phyloP scores from a whole-genome alignment of 495 filamentous ascomycete species.

The Lophium mytilinum region DNA sequence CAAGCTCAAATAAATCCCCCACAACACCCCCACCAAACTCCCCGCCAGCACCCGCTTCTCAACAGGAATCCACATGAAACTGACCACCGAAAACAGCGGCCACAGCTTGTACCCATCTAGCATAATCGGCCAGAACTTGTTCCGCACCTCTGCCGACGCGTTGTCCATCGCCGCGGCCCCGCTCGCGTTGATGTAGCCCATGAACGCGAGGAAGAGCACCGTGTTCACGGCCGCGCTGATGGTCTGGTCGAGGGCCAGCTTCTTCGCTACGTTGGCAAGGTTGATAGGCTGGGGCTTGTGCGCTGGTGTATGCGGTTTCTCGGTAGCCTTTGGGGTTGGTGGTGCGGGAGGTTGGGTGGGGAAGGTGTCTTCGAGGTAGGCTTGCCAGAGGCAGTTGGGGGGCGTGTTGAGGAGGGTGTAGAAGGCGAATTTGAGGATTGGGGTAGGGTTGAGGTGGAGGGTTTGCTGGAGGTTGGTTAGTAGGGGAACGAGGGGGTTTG shows the following conservation, averaged over 20 bases:
- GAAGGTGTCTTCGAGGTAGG: constrained; percentile 46
- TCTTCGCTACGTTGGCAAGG: constrained; percentile 59
- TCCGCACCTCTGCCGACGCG: constrained; percentile 27
- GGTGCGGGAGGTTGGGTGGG: constrained; percentile 36
- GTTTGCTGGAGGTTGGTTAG: constrained; percentile 35
- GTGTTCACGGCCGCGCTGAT: constrained; percentile 71
- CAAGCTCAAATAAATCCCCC: constrained; percentile 77
- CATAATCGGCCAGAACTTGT: constrained; percentile 60
- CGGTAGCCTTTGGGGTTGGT: background rate
- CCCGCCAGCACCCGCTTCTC: constrained; percentile 69
- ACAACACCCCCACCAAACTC: constrained; percentile 69
- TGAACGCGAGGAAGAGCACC: constrained; percentile 57
- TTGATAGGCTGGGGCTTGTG: constrained; percentile 5
- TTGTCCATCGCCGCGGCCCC: background rate
- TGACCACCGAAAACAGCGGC: constrained; percentile 70
- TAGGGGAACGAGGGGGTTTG: background rate
- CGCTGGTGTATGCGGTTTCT: constrained; percentile 6
- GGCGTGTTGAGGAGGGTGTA: constrained; percentile 71
- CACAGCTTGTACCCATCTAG: constrained; percentile 72
- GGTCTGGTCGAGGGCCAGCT: constrained; percentile 78
- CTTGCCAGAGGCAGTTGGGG: constrained; percentile 83
- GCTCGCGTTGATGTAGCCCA: constrained; percentile 34
- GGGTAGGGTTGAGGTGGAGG: constrained; percentile 48
- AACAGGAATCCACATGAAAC: constrained; percentile 73
- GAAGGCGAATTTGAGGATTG: constrained; percentile 69